These are phyloP conservation scores for Pyrenula aspistea DNA, from an alignment of 495 filamentous ascomycete species.

Conservation along the genomic window DNA sequence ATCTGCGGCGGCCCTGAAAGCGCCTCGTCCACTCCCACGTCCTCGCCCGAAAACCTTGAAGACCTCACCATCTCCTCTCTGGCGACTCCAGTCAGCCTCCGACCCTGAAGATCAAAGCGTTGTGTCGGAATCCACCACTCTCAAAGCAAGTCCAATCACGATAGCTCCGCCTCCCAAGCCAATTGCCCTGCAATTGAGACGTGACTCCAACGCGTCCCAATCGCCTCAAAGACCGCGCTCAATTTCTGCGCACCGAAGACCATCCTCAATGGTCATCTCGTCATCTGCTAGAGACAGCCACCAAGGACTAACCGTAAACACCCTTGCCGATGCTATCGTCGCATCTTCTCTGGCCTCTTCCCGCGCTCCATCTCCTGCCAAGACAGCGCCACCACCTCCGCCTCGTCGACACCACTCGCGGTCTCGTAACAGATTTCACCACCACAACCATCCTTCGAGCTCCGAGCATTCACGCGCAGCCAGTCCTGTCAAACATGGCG, in stretches of 20 bases:
- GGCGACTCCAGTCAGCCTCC: too few species aligned
- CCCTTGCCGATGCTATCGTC: constrained; percentile 64
- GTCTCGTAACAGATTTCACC: constrained; percentile 26
- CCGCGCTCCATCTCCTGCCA: constrained; percentile 41
- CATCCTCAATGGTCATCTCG: too few species aligned
- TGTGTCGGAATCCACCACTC: neutral
- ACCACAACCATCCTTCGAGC: constrained; percentile 15
- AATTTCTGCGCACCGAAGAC: neutral
- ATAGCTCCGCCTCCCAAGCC: neutral
- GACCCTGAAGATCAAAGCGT: neutral
- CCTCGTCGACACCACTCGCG: constrained; percentile 37
- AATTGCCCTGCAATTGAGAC: neutral
- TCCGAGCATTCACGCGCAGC: constrained; percentile 33
- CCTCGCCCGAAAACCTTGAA: neutral
- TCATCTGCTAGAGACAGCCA: neutral
- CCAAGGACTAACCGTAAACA: constrained; percentile 30
- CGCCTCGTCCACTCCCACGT: neutral
- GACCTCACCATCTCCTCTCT: neutral
- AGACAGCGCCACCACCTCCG: constrained; percentile 25
- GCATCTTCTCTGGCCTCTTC: constrained; percentile 75
- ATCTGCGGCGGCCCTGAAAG: neutral
- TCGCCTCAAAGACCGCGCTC: neutral
- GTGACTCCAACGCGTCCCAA: neutral
- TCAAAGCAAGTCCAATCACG: neutral
- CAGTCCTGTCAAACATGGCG: constrained; percentile 33